Conservation (phyloP, 306 rosid species). For the Cyclanthera cordifolia region DNA sequence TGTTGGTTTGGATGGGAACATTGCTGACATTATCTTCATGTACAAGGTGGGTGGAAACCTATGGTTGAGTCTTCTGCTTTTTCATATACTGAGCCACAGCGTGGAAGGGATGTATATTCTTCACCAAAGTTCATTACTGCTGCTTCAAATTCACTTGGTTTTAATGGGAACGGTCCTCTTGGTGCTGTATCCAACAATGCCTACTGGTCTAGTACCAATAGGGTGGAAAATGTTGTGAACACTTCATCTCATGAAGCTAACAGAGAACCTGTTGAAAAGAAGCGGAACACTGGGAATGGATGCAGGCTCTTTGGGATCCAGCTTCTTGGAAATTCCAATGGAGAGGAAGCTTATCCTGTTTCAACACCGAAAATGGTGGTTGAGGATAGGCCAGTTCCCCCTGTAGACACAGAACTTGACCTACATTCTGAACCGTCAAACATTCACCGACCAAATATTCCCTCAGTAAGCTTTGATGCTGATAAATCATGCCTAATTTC, state of each 20-base stretch:
- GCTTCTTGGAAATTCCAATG: conserved; percentile 50
- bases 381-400: conserved; percentile 37
- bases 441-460: conserved; percentile 57
- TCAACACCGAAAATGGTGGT: conserved; percentile 37
- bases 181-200: conserved; percentile 46
- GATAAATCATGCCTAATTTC: conserved; percentile 79
- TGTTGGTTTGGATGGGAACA: conserved; percentile 1
- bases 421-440: conserved; percentile 85
- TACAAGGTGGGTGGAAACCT: conserved; percentile 69
- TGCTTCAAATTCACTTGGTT: conserved; percentile 41
- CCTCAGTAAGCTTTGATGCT: conserved; percentile 83
- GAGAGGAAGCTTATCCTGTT: conserved; percentile 43
- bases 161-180: conserved; percentile 49
- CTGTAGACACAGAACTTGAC: conserved; percentile 63
- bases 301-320: conserved; percentile 87
- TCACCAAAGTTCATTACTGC: conserved; percentile 52
- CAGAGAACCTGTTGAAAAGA: conserved; percentile 54
- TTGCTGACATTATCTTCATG: conserved; percentile 11
- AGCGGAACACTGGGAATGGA: conserved; percentile 54
- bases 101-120: conserved; percentile 52
- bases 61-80: conserved; percentile 48
- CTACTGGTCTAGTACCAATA: conserved; percentile 61
- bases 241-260: conserved; percentile 40
- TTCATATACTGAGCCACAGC: conserved; percentile 49
- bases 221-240: conserved; percentile 45